Evolutionary conservation across 805 yeast species (phyloP).

Genomic region (Candida awuae): DNA sequence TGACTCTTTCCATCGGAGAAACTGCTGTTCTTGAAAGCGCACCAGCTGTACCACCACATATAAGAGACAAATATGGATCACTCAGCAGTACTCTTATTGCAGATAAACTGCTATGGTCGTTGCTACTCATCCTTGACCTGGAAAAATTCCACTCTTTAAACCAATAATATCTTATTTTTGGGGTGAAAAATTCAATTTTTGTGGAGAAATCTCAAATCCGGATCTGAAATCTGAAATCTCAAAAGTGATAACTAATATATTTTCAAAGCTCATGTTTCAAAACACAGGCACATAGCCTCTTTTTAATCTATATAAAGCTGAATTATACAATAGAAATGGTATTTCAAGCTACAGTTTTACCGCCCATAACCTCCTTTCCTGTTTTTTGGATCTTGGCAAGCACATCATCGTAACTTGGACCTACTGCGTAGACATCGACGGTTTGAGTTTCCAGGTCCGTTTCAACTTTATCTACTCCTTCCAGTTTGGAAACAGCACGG

Average conservation of each 20-base stretch:
- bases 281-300: too few species aligned
- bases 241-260: too few species aligned
- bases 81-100: background rate
- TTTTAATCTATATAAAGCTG: background rate
- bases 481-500: conserved; percentile 60
- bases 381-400: conserved; percentile 77
- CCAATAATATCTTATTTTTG: too few species aligned
- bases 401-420: conserved; percentile 61
- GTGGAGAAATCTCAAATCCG: too few species aligned
- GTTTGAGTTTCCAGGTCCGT: conserved; percentile 74
- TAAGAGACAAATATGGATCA: conserved; percentile 53
- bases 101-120: background rate
- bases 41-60: conserved; percentile 74
- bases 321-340: background rate
- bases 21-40: conserved; percentile 84
- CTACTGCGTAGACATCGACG: conserved; percentile 62
- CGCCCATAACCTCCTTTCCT: conserved; percentile 73
- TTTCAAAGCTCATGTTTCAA: too few species aligned
- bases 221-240: too few species aligned
- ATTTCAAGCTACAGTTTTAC: conserved; percentile 41
- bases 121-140: background rate
- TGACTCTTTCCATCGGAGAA: conserved; percentile 91
- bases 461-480: conserved; percentile 66
- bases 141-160: too few species aligned
- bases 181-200: too few species aligned